These are phyloP conservation scores for Globisporangium uncinulatum DNA, from an alignment of 352 stramenopile genomes.

Conservation along the genomic window DNA sequence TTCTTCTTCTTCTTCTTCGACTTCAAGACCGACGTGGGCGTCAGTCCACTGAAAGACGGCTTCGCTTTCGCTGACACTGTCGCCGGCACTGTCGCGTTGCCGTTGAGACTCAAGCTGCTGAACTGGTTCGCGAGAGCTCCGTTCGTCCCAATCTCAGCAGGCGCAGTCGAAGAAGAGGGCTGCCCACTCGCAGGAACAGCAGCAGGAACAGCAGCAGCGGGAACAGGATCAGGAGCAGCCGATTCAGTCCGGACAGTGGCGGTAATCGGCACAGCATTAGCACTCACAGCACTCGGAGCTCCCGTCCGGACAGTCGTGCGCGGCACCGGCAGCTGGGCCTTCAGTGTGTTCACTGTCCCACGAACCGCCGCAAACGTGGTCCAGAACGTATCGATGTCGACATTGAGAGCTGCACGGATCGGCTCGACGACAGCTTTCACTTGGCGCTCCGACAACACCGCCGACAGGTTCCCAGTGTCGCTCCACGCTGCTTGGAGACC, in stretches of 20 bases:
- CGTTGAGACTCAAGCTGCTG: not conserved
- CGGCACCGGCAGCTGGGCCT: not conserved
- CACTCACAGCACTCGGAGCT: too few relatives aligned
- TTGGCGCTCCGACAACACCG: conserved; percentile 17
- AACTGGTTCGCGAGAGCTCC: not conserved
- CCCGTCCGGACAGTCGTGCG: too few relatives aligned
- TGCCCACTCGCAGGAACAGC: too few relatives aligned
- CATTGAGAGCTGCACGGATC: not conserved
- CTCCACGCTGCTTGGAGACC: conserved; percentile 12
- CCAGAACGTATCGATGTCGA: not conserved
- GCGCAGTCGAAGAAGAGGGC: too few relatives aligned
- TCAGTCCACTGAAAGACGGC: not conserved
- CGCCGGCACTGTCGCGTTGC: not conserved
- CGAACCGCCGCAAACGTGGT: not conserved
- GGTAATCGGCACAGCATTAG: too few relatives aligned
- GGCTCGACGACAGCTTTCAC: conserved; percentile 15
- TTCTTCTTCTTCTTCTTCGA: not conserved
- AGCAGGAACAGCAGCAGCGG: too few relatives aligned
- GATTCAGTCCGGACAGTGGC: too few relatives aligned
- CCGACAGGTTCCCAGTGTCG: not conserved
- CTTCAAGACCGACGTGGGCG: not conserved
- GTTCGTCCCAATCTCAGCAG: not conserved
- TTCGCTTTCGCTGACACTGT: not conserved
- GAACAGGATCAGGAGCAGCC: too few relatives aligned
- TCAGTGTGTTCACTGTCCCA: not conserved